phyloP scores from a whole-genome alignment of 345 rosid species.

The Geranium brycei region DNA sequence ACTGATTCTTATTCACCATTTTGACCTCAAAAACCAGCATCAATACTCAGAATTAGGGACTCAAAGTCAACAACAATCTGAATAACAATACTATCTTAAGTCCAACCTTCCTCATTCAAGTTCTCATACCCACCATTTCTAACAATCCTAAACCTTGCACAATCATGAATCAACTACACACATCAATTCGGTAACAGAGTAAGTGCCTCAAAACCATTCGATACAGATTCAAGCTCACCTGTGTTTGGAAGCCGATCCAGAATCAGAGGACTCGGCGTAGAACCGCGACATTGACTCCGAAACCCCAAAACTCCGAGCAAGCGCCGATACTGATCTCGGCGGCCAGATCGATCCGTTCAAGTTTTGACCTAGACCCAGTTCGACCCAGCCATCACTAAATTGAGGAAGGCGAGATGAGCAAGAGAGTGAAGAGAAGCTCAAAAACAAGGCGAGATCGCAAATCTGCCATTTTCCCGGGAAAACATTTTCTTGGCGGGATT shows the following conservation, averaged over 20 bases:
- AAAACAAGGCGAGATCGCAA: slow-evolving; percentile 33
- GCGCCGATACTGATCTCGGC: neutral
- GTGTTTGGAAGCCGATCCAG: slow-evolving; percentile 51
- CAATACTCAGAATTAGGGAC: slow-evolving; percentile 37
- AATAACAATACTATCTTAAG: slow-evolving; percentile 26
- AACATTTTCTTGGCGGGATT: slow-evolving; percentile 26
- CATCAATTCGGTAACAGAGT: slow-evolving; percentile 53
- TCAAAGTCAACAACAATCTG: slow-evolving; percentile 55
- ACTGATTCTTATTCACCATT: slow-evolving; percentile 37
- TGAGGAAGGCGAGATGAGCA: slow-evolving; percentile 22
- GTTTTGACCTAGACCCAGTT: neutral
- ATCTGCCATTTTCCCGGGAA: slow-evolving; percentile 38
- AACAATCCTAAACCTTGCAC: slow-evolving; percentile 31
- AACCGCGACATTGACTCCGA: slow-evolving; percentile 46
- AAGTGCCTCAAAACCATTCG: slow-evolving; percentile 28
- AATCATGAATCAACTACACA: slow-evolving; percentile 26
- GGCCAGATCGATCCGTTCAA: neutral
- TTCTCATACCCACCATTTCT: slow-evolving; percentile 6
- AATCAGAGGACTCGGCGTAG: slow-evolving; percentile 52
- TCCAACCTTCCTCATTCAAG: neutral
- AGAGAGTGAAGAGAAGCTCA: slow-evolving; percentile 26
- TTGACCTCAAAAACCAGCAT: slow-evolving; percentile 43
- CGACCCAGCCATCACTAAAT: neutral
- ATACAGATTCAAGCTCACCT: slow-evolving; percentile 33
- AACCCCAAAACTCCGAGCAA: slow-evolving; percentile 44